These are phyloP conservation scores for Hyaloscypha hepaticicola DNA, from an alignment of 495 filamentous ascomycete genomes.

Conservation along the genomic window DNA sequence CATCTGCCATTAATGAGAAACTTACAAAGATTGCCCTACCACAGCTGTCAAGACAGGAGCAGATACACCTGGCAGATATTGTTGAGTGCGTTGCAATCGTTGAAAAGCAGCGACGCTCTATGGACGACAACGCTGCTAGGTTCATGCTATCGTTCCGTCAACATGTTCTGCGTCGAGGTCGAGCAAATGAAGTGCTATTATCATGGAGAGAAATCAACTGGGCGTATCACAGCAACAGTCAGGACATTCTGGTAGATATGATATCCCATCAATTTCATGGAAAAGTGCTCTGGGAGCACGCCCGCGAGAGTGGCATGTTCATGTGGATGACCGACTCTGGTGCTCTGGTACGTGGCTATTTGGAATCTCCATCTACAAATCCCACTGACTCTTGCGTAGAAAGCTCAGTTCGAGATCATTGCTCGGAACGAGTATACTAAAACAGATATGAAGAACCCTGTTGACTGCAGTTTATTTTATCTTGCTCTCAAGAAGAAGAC, in stretches of 20 bases:
- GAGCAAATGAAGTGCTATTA: slow-evolving; percentile 64
- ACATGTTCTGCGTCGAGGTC: slow-evolving; percentile 67
- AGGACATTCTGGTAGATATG: slow-evolving; percentile 89
- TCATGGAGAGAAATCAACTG: slow-evolving; percentile 94
- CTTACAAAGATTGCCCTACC: slow-evolving; percentile 74
- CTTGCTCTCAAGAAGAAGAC: slow-evolving; percentile 89
- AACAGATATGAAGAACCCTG: slow-evolving; percentile 81
- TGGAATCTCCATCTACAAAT: neutral
- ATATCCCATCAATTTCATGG: slow-evolving; percentile 78
- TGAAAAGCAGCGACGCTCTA: slow-evolving; percentile 83
- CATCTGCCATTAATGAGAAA: slow-evolving; percentile 69
- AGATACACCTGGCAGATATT: slow-evolving; percentile 84
- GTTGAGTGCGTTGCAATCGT: slow-evolving; percentile 86
- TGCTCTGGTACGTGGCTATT: slow-evolving; percentile 58
- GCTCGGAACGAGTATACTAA: slow-evolving; percentile 93
- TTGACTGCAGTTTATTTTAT: slow-evolving; percentile 93
- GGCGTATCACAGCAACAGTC: slow-evolving; percentile 88
- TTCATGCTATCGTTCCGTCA: slow-evolving; percentile 90
- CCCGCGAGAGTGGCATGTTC: slow-evolving; percentile 84
- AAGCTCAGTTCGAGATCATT: slow-evolving; percentile 79
- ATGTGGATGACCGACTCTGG: slow-evolving; percentile 85
- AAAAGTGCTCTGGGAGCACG: slow-evolving; percentile 78
- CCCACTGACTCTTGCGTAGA: slow-evolving; percentile 43
- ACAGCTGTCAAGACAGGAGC: slow-evolving; percentile 82
- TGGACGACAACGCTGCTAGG: slow-evolving; percentile 89